Evolutionary conservation across 305 asterid genomes (phyloP).

Genomic region (Coffea humblotiana): DNA sequence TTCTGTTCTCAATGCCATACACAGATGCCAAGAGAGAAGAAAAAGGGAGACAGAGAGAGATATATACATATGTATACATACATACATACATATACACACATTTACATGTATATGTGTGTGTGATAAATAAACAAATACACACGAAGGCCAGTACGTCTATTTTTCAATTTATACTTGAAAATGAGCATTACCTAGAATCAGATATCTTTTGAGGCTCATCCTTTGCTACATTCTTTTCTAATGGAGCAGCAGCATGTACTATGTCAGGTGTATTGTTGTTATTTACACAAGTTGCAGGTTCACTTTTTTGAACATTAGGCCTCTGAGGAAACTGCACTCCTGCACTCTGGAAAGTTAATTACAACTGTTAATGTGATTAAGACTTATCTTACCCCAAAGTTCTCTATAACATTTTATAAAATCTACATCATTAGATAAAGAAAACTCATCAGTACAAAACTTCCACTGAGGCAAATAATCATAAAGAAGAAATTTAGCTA

Average conservation of each 20-base stretch:
- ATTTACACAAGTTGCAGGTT: conserved; percentile 37
- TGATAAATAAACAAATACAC: no score
- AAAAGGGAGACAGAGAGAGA: background rate
- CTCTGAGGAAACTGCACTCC: conserved; percentile 89
- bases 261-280: conserved; percentile 41
- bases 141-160: no score
- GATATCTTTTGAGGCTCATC: conserved; percentile 50
- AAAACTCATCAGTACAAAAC: background rate
- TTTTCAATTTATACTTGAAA: background rate
- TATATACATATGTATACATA: no score
- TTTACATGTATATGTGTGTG: no score
- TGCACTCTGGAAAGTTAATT: conserved; percentile 59
- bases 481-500: background rate
- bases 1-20: background rate
- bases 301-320: conserved; percentile 45
- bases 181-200: conserved; percentile 58
- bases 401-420: conserved; percentile 1
- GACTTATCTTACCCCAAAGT: background rate
- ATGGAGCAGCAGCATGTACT: conserved; percentile 43
- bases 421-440: background rate
- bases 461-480: background rate
- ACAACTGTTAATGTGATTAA: background rate
- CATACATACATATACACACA: background rate
- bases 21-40: background rate
- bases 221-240: conserved; percentile 42